Evolutionary conservation across 1,139 yeast species (phyloP).

Genomic region (Pichia sp.): DNA sequence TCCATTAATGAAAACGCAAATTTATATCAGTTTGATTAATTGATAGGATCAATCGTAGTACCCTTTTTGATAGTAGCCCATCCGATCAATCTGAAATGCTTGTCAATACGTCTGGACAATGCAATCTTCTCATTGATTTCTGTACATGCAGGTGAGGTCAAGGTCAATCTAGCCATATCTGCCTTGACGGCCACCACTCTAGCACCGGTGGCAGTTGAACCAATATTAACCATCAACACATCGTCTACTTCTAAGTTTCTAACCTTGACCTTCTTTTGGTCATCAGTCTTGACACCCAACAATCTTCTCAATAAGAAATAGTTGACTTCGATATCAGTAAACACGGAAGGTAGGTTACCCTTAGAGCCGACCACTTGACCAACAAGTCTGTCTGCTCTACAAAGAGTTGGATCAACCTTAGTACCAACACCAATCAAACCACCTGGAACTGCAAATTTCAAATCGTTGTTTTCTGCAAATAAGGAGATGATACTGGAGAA

Average conservation of each 20-base stretch:
- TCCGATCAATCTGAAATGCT: constrained; percentile 99
- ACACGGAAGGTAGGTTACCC: constrained; percentile 92
- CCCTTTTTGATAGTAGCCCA: constrained; percentile 99
- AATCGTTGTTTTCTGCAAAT: constrained; percentile 95
- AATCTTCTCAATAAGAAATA: constrained; percentile 94
- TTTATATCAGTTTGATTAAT: constrained; percentile 24
- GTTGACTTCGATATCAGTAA: constrained; percentile 95
- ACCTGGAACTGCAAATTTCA: constrained; percentile 99
- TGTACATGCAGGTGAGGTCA: constrained; percentile 98
- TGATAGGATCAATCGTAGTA: constrained; percentile 71
- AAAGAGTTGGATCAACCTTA: constrained; percentile 95
- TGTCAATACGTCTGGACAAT: constrained; percentile 96
- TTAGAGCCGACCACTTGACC: constrained; percentile 99
- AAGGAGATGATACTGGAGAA: constrained; percentile 89
- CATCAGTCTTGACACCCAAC: constrained; percentile 97
- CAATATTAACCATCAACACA: constrained; percentile 97
- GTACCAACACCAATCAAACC: constrained; percentile 99
- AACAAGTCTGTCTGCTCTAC: constrained; percentile 98
- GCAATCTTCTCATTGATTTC: constrained; percentile 98
- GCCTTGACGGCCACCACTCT: constrained; percentile 97
- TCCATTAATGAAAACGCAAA: constrained; percentile 9
- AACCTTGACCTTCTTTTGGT: constrained; percentile 95
- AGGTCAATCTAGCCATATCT: constrained; percentile 97
- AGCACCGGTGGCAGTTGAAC: constrained; percentile 99
- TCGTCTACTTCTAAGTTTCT: constrained; percentile 92